These are phyloP conservation scores for Leccinellum rugosiceps DNA, from an alignment of 768 basidiomycete species.

Conservation along the genomic window DNA sequence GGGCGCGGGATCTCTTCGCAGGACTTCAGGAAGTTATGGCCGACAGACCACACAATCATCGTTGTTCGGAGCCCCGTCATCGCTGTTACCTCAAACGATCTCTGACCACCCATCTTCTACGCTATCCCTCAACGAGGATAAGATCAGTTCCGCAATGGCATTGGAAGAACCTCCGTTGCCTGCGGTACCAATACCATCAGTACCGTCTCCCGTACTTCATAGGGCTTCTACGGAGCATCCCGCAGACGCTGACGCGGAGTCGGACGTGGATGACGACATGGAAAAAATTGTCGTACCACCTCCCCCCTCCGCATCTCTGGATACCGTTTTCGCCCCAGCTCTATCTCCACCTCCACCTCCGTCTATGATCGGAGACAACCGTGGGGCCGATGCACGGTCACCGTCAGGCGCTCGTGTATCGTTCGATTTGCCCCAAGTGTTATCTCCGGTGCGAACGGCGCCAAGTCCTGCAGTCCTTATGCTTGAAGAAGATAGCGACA, in stretches of 20 bases:
- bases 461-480: not conserved
- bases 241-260: constrained; percentile 3
- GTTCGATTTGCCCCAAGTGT: constrained; percentile 3
- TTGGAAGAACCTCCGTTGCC: constrained; percentile 4
- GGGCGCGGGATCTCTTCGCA: constrained; percentile 45
- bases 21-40: constrained; percentile 7
- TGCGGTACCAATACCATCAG: constrained; percentile 1
- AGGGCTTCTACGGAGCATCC: not conserved
- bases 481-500: constrained; percentile 22
- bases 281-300: constrained; percentile 30
- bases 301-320: not conserved
- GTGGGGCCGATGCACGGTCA: constrained; percentile 3
- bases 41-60: constrained; percentile 19
- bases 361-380: constrained; percentile 14
- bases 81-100: constrained; percentile 24
- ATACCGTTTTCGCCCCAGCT: not conserved
- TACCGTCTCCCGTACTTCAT: not conserved
- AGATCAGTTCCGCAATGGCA: not conserved
- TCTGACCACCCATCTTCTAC: not conserved
- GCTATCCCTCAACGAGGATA: not conserved
- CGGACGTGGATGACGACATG: constrained; percentile 37
- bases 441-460: constrained; percentile 12
- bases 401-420: not conserved
- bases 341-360: constrained; percentile 14
- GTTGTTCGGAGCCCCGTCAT: constrained; percentile 38